Conservation (phyloP, 208 protist species). For the Hexamita inflata region DNA sequence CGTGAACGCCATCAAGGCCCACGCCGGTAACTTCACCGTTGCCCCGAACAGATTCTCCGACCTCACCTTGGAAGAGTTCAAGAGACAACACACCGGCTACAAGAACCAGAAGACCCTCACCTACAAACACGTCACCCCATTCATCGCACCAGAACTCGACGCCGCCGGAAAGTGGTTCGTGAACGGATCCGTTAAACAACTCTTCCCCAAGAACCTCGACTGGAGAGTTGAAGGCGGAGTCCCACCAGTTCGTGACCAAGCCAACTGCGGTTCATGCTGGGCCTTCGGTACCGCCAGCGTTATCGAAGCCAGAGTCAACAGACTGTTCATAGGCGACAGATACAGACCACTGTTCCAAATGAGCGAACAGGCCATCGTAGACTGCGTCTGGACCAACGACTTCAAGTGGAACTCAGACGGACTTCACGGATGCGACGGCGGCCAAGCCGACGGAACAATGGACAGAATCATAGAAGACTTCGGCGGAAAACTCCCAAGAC, state of each 20-base stretch:
- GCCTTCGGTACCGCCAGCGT: slow-evolving; percentile 26
- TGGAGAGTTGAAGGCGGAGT: slow-evolving; percentile 1
- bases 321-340: not conserved
- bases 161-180: too few species aligned
- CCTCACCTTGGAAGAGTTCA: not conserved
- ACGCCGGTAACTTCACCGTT: slow-evolving; percentile 18
- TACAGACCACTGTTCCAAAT: not conserved
- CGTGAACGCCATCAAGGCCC: too few species aligned
- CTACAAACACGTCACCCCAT: too few species aligned
- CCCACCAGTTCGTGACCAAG: slow-evolving; percentile 31
- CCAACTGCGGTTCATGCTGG: slow-evolving; percentile 36
- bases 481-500: not conserved
- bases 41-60: not conserved
- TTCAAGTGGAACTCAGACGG: too few species aligned
- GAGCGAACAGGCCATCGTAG: not conserved
- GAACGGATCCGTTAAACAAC: too few species aligned
- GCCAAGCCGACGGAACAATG: not conserved
- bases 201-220: not conserved
- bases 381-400: not conserved
- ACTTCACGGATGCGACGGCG: slow-evolving; percentile 1
- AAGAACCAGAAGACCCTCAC: too few species aligned
- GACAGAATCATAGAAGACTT: not conserved
- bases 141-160: too few species aligned
- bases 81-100: not conserved
- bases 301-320: slow-evolving; percentile 26